A percentile compares a stretch with the other conserved stretches of the same genome.
Evolutionary conservation across 495 filamentous ascomycete species (phyloP).

Genomic region (Extremus antarcticus): DNA sequence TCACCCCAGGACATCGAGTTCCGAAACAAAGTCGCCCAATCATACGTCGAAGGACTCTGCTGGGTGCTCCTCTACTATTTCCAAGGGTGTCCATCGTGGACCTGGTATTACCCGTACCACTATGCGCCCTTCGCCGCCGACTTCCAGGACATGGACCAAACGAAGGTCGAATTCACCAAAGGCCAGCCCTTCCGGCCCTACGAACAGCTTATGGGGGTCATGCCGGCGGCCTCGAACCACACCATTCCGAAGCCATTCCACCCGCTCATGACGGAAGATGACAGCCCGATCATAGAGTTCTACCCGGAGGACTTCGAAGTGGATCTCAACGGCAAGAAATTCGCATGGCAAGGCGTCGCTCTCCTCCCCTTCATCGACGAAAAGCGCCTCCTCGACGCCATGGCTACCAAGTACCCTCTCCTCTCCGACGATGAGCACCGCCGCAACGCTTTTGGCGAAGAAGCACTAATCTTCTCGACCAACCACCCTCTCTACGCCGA

Average conservation of each 20-base stretch:
- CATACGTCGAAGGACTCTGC: slow-evolving; percentile 91
- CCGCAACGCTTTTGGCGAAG: slow-evolving; percentile 71
- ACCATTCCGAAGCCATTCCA: slow-evolving; percentile 82
- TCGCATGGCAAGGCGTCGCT: slow-evolving; percentile 93
- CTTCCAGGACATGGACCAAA: slow-evolving; percentile 72
- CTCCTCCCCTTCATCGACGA: slow-evolving; percentile 95
- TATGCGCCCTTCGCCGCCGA: slow-evolving; percentile 96
- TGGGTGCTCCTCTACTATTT: slow-evolving; percentile 99
- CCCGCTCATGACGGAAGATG: slow-evolving; percentile 69
- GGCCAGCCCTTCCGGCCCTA: slow-evolving; percentile 83
- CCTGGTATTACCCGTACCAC: slow-evolving; percentile 97
- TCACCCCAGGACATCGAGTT: slow-evolving; percentile 73
- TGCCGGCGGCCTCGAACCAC: slow-evolving; percentile 85
- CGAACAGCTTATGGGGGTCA: slow-evolving; percentile 96
- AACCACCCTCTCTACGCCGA: slow-evolving; percentile 72
- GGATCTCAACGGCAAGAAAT: slow-evolving; percentile 96
- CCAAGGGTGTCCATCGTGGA: slow-evolving; percentile 96
- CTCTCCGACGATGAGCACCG: slow-evolving; percentile 65
- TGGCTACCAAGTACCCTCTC: slow-evolving; percentile 69
- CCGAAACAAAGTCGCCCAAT: slow-evolving; percentile 78
- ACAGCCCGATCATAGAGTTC: slow-evolving; percentile 92
- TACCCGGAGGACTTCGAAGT: slow-evolving; percentile 90
- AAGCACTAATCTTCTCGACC: slow-evolving; percentile 75
- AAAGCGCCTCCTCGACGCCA: slow-evolving; percentile 69
- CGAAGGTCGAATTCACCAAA: slow-evolving; percentile 73